Percentiles rank a stretch among this genome's conserved stretches.
phyloP scores from a whole-genome alignment of 768 basidiomycete species.

The Tulasnella sp. region DNA sequence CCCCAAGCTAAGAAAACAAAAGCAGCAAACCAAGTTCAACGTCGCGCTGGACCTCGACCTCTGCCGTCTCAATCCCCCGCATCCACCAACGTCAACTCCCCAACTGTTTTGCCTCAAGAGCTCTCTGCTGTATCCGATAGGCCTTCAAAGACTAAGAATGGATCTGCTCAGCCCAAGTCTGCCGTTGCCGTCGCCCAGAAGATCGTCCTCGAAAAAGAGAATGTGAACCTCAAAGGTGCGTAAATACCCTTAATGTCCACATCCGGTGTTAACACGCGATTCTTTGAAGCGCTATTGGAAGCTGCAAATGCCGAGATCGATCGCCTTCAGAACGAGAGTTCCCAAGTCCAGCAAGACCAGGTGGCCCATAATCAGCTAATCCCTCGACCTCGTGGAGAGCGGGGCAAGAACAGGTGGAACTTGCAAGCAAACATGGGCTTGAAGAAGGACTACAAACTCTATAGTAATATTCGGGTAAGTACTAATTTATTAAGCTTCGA shows the following conservation, averaged over 20 bases:
- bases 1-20: too few species aligned
- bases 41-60: too few species aligned
- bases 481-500: neutral
- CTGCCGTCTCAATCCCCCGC: too few species aligned
- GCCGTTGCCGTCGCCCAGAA: neutral
- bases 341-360: neutral
- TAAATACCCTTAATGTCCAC: too few species aligned
- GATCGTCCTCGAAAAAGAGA: neutral
- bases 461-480: neutral
- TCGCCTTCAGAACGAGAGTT: neutral
- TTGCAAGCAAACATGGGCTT: neutral
- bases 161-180: neutral
- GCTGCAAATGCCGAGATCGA: neutral
- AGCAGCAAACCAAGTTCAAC: too few species aligned
- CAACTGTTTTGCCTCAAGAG: too few species aligned
- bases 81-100: too few species aligned
- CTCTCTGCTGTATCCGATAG: neutral
- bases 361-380: neutral
- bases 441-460: neutral
- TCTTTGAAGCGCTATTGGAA: neutral
- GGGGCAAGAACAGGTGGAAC: neutral
- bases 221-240: neutral
- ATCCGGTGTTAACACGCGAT: neutral
- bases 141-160: neutral
- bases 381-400: neutral